Conservation (phyloP, 208 protist genomes). For the Trypanosomatidae sp. region DNA sequence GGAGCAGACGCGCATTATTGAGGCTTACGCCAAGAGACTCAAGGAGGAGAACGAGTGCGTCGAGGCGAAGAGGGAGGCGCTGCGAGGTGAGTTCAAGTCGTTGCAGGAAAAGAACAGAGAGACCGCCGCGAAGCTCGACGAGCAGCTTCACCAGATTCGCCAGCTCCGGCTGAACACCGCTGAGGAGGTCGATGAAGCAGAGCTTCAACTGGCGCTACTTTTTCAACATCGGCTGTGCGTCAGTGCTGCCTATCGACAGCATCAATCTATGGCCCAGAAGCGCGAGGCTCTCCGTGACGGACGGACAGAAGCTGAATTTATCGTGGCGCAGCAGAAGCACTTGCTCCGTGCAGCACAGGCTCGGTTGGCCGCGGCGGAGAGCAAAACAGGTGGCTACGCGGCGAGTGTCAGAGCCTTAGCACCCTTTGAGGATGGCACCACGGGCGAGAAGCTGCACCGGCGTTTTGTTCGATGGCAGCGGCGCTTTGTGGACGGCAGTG, state of each 20-base stretch:
- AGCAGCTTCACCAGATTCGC: conserved; percentile 41
- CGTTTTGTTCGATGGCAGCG: conserved; percentile 69
- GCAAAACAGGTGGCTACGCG: conserved; percentile 39
- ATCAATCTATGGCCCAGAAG: conserved; percentile 21
- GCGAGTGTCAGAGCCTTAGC: conserved; percentile 21
- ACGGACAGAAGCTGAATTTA: conserved; percentile 31
- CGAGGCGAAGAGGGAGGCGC: conserved; percentile 54
- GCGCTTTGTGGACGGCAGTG: conserved; percentile 63
- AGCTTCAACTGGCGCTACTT: conserved; percentile 77
- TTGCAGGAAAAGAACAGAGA: conserved; percentile 59
- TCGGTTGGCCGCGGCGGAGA: conserved; percentile 32
- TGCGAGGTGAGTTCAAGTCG: conserved; percentile 64
- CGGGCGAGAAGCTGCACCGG: conserved; percentile 70
- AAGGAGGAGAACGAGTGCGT: conserved; percentile 71
- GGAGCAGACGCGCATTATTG: conserved; percentile 64
- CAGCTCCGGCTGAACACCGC: conserved; percentile 40
- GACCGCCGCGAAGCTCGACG: conserved; percentile 47
- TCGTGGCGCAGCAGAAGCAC: conserved; percentile 35
- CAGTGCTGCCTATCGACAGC: conserved; percentile 26
- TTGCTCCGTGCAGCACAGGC: conserved; percentile 27
- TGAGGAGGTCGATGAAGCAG: conserved; percentile 58
- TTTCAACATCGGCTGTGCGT: conserved; percentile 52
- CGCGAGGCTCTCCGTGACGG: conserved; percentile 24
- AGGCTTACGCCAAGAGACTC: conserved; percentile 83
- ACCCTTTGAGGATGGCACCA: conserved; percentile 64